Evolutionary conservation across 768 basidiomycete species (phyloP), one percentile per base, ranked within the genome.

Genomic region (Rhodotorula graminis): DNA sequence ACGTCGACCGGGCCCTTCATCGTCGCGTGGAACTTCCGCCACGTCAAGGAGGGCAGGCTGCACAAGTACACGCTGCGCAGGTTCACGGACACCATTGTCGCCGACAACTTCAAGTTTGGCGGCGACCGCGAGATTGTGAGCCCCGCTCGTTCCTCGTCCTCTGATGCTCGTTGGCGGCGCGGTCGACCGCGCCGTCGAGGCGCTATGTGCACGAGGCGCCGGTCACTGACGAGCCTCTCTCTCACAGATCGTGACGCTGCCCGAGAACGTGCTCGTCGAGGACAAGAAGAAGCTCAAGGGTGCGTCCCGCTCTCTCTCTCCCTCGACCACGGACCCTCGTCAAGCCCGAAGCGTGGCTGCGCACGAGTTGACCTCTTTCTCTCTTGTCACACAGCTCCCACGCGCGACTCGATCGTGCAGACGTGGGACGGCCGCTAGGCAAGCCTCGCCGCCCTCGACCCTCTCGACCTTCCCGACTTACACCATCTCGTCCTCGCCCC

Each of bases 71-170:
- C 95, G 78, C 94, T 98, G 84, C 93, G 94, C 86, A 37, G 85
- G 80, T 97, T 96, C 80, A 90, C 93, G 78, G 93, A 95, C 77
- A 85, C 86, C 59, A 93, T 98, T 69, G 93, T 98, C 0, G 94
- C 96, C 75, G 96, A 99, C 81, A 92, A 90, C 82, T 99, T 99
- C 87, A 91, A 89, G 82, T 98, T 94, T 79, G 95, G 93, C 23
- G 92, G 95, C 78, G 94, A 98, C 82, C 91, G 92, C 79, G 89
- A 97, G 80, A 97, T 99, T 80, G 92, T 93, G 77, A 46, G 44
- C 18, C 11, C 18, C 14, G 42, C 44, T 12, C 44, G 44, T 14
- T 46, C 79, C 90, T 84, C 46, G 4, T 52, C 50, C 27, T n/a
- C n/a, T 55, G 2, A 14, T n/a, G 14, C n/a, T 55, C 50, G 6